Percentiles rank a stretch among this genome's conserved stretches.
These are phyloP conservation scores for Fistulinella cinereoalba DNA, from an alignment of 1,284 basidiomycete genomes.

Conservation along the genomic window DNA sequence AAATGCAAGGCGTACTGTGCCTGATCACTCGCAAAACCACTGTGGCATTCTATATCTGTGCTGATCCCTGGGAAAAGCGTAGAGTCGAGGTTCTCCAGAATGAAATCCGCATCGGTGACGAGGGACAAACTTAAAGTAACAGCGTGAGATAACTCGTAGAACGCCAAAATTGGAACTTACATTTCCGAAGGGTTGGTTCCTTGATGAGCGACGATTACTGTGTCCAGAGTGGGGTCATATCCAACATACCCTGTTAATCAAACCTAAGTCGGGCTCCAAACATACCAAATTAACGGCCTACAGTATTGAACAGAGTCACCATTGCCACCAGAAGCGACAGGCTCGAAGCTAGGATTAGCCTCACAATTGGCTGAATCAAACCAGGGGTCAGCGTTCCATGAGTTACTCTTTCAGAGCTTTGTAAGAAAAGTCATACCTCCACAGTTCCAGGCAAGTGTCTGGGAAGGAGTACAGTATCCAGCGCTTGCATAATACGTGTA, in stretches of 20 bases:
- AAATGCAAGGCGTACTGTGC: constrained; percentile 38
- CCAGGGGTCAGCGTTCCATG: not conserved
- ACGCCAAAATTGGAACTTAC: constrained; percentile 16
- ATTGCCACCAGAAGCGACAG: constrained; percentile 41
- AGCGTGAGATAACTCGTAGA: not conserved
- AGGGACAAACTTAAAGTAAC: constrained; percentile 31
- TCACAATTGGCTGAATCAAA: constrained; percentile 47
- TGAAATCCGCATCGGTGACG: constrained; percentile 53
- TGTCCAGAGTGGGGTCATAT: constrained; percentile 33
- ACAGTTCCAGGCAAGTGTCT: constrained; percentile 53
- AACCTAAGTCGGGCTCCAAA: not conserved
- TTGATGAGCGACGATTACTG: constrained; percentile 38
- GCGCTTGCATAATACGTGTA: constrained; percentile 58
- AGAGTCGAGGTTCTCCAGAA: constrained; percentile 39
- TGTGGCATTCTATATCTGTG: constrained; percentile 50
- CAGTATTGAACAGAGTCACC: constrained; percentile 62
- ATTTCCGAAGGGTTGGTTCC: constrained; percentile 35
- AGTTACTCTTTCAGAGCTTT: not conserved
- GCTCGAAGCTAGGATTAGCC: constrained; percentile 54
- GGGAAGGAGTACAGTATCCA: constrained; percentile 52
- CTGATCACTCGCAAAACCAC: constrained; percentile 55
- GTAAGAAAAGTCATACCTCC: constrained; percentile 45
- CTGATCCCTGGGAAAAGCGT: constrained; percentile 60
- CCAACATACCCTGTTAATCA: constrained; percentile 37
- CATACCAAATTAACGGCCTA: constrained; percentile 17